Conservation (phyloP, 1,284 basidiomycete species). For the Rhodotorula glutinis region DNA sequence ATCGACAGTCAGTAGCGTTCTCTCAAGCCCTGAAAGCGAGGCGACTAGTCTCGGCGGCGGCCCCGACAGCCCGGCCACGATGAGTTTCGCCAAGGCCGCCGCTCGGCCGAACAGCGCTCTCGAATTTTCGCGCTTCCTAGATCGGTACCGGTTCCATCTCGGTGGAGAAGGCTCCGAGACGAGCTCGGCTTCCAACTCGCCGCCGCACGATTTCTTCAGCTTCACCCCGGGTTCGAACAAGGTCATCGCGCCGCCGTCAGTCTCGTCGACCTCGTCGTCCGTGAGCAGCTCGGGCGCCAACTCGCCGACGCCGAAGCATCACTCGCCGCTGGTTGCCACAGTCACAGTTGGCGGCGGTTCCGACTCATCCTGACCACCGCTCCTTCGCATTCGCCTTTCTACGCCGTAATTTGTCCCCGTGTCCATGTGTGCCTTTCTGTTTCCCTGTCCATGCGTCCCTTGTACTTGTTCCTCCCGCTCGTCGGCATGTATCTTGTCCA, state of each 20-base stretch:
- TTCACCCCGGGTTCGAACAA: background rate
- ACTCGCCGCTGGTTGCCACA: background rate
- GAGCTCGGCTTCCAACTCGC: background rate
- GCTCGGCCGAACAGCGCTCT: conserved; percentile 22
- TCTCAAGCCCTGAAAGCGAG: conserved; percentile 30
- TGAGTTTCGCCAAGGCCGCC: conserved; percentile 3
- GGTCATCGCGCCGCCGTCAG: background rate
- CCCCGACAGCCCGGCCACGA: conserved; percentile 26
- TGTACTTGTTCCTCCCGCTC: background rate
- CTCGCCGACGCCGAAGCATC: conserved; percentile 8
- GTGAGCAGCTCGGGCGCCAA: conserved; percentile 1
- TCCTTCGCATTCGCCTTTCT: background rate
- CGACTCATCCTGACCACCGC: background rate
- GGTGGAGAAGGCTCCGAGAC: conserved; percentile 1
- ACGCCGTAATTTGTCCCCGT: too few relatives aligned
- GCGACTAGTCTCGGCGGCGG: conserved; percentile 18
- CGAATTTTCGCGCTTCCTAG: conserved; percentile 37
- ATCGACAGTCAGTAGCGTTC: conserved; percentile 12
- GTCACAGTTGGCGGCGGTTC: background rate
- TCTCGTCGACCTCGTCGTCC: conserved; percentile 1
- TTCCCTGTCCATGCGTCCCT: too few relatives aligned
- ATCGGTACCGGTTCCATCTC: conserved; percentile 36
- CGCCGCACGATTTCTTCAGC: conserved; percentile 5
- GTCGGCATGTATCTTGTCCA: background rate
- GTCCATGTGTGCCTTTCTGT: too few relatives aligned